Evolutionary conservation across 2,329 filamentous ascomycete genomes (phyloP), one percentile per base, ranked within the genome.

Genomic region (Clonostachys chloroleuca): DNA sequence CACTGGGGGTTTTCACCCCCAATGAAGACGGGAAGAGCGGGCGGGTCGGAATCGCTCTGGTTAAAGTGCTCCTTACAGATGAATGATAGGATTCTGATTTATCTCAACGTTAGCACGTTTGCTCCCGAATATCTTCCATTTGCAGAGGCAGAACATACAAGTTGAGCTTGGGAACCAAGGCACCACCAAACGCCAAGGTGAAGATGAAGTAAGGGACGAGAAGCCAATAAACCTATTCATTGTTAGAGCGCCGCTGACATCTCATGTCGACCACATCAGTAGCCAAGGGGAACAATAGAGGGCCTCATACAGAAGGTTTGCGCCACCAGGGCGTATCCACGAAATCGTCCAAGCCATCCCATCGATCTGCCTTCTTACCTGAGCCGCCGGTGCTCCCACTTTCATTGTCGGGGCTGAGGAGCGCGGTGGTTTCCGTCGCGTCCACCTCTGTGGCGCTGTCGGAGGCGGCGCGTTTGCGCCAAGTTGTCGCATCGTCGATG

Each of bases 151-250:
- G 46, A 39, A 56, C 77, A 64, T 66, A 82, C 67, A 96, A 70
- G 59, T 96, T 95, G 52, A 96, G 75, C 63, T 87, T 94, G 10
- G 92, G 92, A 9, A 96, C 89, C 8, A 94, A 74, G 7, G 89
- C 80, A 48, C 89, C 90, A 34, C 92, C 94, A 64, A 94, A 92
- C 0, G 92, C 91, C 46, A 95, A 72, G 0, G 90, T 89, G 61
- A 90, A 92, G 41, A 96, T 67, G 47, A 87, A 75, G 65, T 92
- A 94, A 1, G 91, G 88, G 0, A 80, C 81, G 8, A 97, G 65
- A 5, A 97, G 75, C 89, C 91, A 97, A 65, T 77, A 89, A 45
- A 95, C 81, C 88, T 89, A 51, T 34, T 43, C 30, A 17, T 49
- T 42, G 53, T 66, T 53, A 64, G 56, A 51, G 40, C 5, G 13